phyloP scores from a whole-genome alignment of 768 basidiomycete species.

The Tulasnella sp. region DNA sequence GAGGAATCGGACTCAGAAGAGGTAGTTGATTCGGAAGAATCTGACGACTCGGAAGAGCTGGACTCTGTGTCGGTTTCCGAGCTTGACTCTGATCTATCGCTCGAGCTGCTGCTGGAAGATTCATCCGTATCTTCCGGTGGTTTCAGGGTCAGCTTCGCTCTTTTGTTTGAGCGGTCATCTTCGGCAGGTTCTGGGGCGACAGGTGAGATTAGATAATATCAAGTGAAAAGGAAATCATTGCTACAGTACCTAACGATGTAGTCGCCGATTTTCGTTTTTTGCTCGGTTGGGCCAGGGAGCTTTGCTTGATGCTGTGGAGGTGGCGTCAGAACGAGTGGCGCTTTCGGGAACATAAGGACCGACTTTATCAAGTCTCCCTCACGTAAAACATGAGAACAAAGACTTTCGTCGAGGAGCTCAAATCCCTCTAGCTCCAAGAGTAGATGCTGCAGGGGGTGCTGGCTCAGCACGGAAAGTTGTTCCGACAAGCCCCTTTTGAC shows the following conservation, averaged over 20 bases:
- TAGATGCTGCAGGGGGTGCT: not conserved
- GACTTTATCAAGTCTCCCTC: conserved; percentile 19
- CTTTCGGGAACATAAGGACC: not conserved
- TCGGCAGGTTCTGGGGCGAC: not conserved
- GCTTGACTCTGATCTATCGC: conserved; percentile 8
- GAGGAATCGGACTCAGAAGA: not conserved
- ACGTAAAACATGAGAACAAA: not conserved
- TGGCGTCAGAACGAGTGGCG: not conserved
- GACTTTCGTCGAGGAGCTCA: conserved; percentile 24
- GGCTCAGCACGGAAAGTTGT: not conserved
- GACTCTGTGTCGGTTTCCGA: conserved; percentile 19
- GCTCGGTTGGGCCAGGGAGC: not conserved
- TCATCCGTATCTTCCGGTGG: not conserved
- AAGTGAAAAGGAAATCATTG: not conserved
- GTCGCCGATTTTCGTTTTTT: not conserved
- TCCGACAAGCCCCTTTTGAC: not conserved
- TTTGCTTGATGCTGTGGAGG: not conserved
- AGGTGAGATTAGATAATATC: not conserved
- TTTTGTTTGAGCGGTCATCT: not conserved
- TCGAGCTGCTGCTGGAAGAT: not conserved
- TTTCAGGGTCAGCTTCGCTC: not conserved
- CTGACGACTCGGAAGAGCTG: not conserved
- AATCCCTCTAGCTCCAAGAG: conserved; percentile 20
- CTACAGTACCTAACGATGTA: not conserved
- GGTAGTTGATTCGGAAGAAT: not conserved